phyloP scores from a whole-genome alignment of 2,329 filamentous ascomycete species.

The Monosporascus sp. region DNA sequence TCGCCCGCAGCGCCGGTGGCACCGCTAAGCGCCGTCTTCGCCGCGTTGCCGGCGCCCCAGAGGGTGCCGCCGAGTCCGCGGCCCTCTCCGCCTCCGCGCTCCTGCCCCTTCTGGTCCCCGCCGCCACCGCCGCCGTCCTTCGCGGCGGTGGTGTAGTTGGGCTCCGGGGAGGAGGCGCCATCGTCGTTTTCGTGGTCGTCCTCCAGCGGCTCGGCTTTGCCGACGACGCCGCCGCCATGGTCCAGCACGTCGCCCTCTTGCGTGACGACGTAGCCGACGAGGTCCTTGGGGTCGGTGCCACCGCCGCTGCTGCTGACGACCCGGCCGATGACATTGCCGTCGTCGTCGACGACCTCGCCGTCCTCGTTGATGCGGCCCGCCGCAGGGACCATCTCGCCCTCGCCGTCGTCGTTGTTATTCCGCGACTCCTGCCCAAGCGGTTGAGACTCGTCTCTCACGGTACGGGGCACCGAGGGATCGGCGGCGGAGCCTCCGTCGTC shows the following conservation, averaged over 20 bases:
- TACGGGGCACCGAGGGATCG: constrained; percentile 19
- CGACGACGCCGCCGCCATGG: constrained; percentile 25
- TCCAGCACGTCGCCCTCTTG: constrained; percentile 31
- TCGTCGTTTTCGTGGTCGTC: constrained; percentile 8
- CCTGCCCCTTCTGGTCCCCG: constrained; percentile 3
- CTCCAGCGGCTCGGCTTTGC: constrained; percentile 28
- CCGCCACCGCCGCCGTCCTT: constrained; percentile 8
- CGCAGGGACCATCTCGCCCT: constrained; percentile 30
- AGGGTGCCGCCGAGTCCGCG: constrained; percentile 14
- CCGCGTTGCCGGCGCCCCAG: constrained; percentile 18
- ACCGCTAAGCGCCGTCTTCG: constrained; percentile 14
- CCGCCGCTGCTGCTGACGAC: constrained; percentile 23
- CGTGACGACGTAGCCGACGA: constrained; percentile 28
- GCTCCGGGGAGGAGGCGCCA: constrained; percentile 14
- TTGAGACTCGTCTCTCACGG: constrained; percentile 14
- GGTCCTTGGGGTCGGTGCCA: constrained; percentile 16
- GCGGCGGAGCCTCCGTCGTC: background rate
- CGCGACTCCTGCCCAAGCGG: too few species aligned
- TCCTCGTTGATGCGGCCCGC: constrained; percentile 44
- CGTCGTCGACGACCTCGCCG: constrained; percentile 52
- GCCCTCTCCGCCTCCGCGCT: constrained; percentile 1
- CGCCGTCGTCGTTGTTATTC: constrained; percentile 12
- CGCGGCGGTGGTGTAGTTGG: constrained; percentile 25
- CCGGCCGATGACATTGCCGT: constrained; percentile 43
- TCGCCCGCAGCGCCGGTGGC: constrained; percentile 17